These are phyloP conservation scores for Pseudogymnoascus sp. DNA, from an alignment of 2,329 filamentous ascomycete genomes.

Conservation along the genomic window DNA sequence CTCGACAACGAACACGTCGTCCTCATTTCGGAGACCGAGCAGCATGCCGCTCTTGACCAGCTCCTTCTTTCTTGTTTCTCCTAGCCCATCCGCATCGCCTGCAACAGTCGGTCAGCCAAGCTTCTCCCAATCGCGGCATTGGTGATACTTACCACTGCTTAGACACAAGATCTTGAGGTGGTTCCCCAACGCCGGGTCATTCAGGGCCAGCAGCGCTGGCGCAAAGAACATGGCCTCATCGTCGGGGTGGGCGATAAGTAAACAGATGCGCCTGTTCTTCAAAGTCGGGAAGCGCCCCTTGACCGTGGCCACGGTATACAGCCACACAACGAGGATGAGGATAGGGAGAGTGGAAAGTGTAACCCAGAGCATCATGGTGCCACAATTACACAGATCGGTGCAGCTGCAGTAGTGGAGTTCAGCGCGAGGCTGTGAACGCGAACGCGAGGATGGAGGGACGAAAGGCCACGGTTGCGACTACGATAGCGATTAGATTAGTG, in stretches of 20 bases:
- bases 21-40: conserved; percentile 64
- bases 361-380: conserved; percentile 10
- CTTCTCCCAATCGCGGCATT: conserved; percentile 13
- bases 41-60: conserved; percentile 70
- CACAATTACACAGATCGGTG: conserved; percentile 7
- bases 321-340: conserved; percentile 33
- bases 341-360: conserved; percentile 31
- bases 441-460: background rate
- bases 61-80: conserved; percentile 74
- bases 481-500: conserved; percentile 7
- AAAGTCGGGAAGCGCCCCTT: conserved; percentile 56
- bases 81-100: conserved; percentile 83
- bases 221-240: conserved; percentile 99
- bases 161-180: conserved; percentile 91
- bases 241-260: conserved; percentile 94
- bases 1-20: conserved; percentile 82
- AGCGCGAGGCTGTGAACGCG: conserved; percentile 8
- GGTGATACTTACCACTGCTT: conserved; percentile 57
- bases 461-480: conserved; percentile 6
- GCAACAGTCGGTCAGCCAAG: conserved; percentile 17
- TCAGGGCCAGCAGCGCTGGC: conserved; percentile 78
- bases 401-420: conserved; percentile 4
- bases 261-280: conserved; percentile 75
- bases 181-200: conserved; percentile 70
- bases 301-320: conserved; percentile 29